phyloP scores from a whole-genome alignment of 768 basidiomycete genomes.

The Sporobolomyces pararoseus region DNA sequence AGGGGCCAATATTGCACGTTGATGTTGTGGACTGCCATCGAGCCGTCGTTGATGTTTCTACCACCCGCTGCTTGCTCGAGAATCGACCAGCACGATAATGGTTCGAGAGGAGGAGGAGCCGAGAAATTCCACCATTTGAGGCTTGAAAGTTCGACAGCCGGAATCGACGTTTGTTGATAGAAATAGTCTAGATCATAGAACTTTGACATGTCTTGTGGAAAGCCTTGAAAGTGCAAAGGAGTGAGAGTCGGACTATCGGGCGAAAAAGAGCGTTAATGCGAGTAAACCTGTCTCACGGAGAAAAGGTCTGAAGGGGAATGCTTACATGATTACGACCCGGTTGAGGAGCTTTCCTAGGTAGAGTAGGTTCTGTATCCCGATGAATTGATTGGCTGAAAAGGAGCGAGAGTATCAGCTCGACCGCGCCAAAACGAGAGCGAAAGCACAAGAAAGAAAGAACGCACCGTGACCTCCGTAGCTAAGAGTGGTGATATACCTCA shows the following conservation, averaged over 20 bases:
- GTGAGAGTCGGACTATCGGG: slow-evolving; percentile 30
- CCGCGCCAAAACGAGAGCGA: not conserved
- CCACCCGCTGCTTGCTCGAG: slow-evolving; percentile 19
- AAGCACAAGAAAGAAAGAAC: not conserved
- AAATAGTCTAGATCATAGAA: slow-evolving; percentile 39
- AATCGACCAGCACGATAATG: slow-evolving; percentile 35
- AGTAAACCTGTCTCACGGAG: too few relatives aligned
- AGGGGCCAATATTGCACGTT: slow-evolving; percentile 26
- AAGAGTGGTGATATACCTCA: slow-evolving; percentile 26
- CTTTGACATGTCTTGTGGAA: slow-evolving; percentile 14
- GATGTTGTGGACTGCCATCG: slow-evolving; percentile 31
- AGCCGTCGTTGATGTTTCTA: slow-evolving; percentile 23
- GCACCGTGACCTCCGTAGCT: slow-evolving; percentile 39
- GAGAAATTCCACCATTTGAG: slow-evolving; percentile 22
- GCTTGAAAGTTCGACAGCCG: slow-evolving; percentile 18
- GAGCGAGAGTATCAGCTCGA: not conserved
- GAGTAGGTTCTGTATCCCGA: slow-evolving; percentile 35
- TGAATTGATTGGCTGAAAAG: slow-evolving; percentile 38
- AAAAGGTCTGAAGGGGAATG: not conserved
- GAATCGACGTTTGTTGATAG: slow-evolving; percentile 21
- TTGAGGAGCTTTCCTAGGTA: slow-evolving; percentile 29
- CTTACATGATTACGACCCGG: slow-evolving; percentile 36
- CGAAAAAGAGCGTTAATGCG: not conserved
- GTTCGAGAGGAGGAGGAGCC: not conserved
- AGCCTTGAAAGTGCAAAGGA: slow-evolving; percentile 30